Conservation (phyloP, 768 basidiomycete genomes). For the Tylopilus sp. region DNA sequence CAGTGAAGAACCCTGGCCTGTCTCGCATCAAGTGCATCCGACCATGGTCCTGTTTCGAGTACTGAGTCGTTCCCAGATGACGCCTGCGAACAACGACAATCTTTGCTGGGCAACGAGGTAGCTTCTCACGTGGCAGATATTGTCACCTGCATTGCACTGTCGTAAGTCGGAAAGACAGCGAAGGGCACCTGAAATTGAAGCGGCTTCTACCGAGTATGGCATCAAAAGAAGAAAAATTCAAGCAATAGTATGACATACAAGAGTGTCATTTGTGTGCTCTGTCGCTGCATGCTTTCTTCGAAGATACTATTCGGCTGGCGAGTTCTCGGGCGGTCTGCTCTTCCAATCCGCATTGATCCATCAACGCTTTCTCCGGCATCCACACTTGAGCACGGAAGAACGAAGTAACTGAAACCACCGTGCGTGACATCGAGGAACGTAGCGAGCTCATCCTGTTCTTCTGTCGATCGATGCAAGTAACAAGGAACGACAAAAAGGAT, state of each 20-base stretch:
- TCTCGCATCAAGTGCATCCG: no score
- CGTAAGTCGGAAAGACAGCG: neutral
- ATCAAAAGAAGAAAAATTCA: neutral
- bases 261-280: neutral
- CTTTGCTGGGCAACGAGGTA: no score
- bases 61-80: no score
- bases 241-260: neutral
- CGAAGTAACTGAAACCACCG: neutral
- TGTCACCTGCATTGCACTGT: no score
- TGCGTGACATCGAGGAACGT: slow-evolving; percentile 11
- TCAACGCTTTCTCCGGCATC: slow-evolving; percentile 12
- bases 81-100: no score
- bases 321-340: slow-evolving; percentile 20
- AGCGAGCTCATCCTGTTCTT: slow-evolving; percentile 1
- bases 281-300: neutral
- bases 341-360: slow-evolving; percentile 20
- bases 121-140: no score
- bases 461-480: slow-evolving; percentile 11
- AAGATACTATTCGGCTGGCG: slow-evolving; percentile 6
- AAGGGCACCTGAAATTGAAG: neutral
- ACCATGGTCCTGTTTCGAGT: no score
- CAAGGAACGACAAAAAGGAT: slow-evolving; percentile 21
- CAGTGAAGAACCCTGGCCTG: no score
- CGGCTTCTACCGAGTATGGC: neutral
- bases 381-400: slow-evolving; percentile 9